Evolutionary conservation across 108 stramenopile genomes (phyloP).

Genomic region (Nitzschia palea): DNA sequence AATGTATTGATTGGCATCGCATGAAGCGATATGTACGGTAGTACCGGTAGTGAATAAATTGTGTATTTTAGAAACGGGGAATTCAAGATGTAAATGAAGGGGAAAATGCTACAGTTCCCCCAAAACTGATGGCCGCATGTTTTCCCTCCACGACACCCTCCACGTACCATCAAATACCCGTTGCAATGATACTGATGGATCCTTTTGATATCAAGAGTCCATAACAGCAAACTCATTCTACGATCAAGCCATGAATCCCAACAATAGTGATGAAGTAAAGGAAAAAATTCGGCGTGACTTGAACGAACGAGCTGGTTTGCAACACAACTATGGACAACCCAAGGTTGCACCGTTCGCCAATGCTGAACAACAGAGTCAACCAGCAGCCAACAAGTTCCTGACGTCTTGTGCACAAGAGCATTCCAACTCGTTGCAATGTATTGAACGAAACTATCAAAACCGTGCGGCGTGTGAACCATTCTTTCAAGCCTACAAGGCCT

Average conservation of each 20-base stretch:
- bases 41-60: too few species aligned
- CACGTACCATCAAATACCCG: too few species aligned
- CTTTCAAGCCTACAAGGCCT: constrained; percentile 77
- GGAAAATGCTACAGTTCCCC: too few species aligned
- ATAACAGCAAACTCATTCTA: too few species aligned
- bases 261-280: constrained; percentile 15
- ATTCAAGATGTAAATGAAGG: too few species aligned
- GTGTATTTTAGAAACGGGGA: too few species aligned
- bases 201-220: too few species aligned
- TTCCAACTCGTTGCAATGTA: constrained; percentile 61
- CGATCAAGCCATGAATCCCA: constrained; percentile 17
- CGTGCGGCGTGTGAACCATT: constrained; percentile 62
- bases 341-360: constrained; percentile 15
- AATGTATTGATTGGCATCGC: too few species aligned
- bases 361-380: not conserved
- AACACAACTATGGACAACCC: constrained; percentile 35
- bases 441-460: constrained; percentile 75
- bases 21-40: too few species aligned
- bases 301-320: constrained; percentile 17
- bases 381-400: constrained; percentile 36
- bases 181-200: too few species aligned
- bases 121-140: too few species aligned
- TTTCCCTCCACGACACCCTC: too few species aligned
- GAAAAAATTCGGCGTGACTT: constrained; percentile 28
- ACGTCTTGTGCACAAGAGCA: constrained; percentile 77